Conservation (phyloP, 441 rosid species). For the Populus hybrid region DNA sequence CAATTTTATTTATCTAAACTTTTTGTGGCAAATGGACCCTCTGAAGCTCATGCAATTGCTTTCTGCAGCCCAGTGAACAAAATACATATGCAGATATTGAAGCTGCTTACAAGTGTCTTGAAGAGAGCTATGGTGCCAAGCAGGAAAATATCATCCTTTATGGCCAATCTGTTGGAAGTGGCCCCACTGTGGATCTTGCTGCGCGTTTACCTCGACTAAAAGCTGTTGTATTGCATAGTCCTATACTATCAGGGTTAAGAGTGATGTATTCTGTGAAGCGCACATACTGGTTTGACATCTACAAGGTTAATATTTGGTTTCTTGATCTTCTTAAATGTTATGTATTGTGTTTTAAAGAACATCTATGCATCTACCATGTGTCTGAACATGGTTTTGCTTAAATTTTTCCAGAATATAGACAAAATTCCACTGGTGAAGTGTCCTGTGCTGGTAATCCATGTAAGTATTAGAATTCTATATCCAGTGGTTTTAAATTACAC, state of each 20-base stretch:
- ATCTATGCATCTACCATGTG: neutral
- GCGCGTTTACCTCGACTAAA: conserved; percentile 66
- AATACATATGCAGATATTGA: too few relatives aligned
- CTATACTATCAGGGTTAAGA: conserved; percentile 91
- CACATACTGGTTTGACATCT: conserved; percentile 97
- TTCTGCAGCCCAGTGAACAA: neutral
- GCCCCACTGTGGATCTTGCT: conserved; percentile 50
- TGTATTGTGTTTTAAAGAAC: neutral
- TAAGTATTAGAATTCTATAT: conserved; percentile 40
- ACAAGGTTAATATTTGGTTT: conserved; percentile 56
- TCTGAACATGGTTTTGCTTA: conserved; percentile 12
- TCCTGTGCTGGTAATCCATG: conserved; percentile 93
- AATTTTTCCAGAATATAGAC: conserved; percentile 76
- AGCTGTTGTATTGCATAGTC: conserved; percentile 94
- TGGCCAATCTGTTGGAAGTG: too few relatives aligned
- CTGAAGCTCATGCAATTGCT: conserved; percentile 14
- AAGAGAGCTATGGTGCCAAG: too few relatives aligned
- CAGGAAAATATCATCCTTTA: too few relatives aligned
- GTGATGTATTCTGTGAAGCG: conserved; percentile 98
- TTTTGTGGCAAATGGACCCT: conserved; percentile 6
- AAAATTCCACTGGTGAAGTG: conserved; percentile 89
- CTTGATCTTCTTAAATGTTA: conserved; percentile 1
- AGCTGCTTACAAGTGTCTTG: too few relatives aligned
- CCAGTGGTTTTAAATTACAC: conserved; percentile 10
- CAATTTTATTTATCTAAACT: neutral